Percentiles rank a stretch among this genome's conserved stretches.
phyloP scores from a whole-genome alignment of 768 basidiomycete genomes.

The Suillus tomentosus region DNA sequence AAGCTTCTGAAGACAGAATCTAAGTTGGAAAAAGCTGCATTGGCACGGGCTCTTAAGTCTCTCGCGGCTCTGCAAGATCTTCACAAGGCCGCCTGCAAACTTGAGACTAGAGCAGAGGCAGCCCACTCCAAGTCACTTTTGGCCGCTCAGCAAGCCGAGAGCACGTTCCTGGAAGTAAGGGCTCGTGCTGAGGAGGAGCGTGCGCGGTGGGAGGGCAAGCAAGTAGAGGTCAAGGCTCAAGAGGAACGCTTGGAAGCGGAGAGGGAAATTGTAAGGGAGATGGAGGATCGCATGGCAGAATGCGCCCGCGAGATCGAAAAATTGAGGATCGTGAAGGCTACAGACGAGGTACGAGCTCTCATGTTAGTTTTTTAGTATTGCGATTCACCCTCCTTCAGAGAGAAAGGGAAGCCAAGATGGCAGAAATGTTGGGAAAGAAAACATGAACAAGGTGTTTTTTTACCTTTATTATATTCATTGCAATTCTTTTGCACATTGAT shows the following conservation, averaged over 20 bases:
- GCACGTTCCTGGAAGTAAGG: slow-evolving; percentile 61
- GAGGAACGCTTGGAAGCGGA: slow-evolving; percentile 51
- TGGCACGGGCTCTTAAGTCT: slow-evolving; percentile 62
- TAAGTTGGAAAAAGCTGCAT: slow-evolving; percentile 63
- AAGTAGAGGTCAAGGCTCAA: slow-evolving; percentile 48
- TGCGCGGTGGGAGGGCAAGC: slow-evolving; percentile 54
- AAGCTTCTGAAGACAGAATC: slow-evolving; percentile 74
- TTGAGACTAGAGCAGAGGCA: slow-evolving; percentile 59
- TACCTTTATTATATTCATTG: not conserved
- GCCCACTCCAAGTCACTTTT: slow-evolving; percentile 54
- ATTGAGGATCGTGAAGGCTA: slow-evolving; percentile 61
- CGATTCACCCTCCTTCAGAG: slow-evolving; percentile 32
- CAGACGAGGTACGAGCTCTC: slow-evolving; percentile 54
- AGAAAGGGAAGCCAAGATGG: slow-evolving; percentile 57
- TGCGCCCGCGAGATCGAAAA: slow-evolving; percentile 77
- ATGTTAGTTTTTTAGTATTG: not conserved
- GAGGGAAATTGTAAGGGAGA: slow-evolving; percentile 54
- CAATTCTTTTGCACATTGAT: not conserved
- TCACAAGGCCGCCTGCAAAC: slow-evolving; percentile 69
- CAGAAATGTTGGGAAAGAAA: slow-evolving; percentile 32
- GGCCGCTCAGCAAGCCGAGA: slow-evolving; percentile 64
- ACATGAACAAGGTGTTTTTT: not conserved
- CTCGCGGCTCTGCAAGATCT: slow-evolving; percentile 67
- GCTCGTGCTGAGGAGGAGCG: slow-evolving; percentile 53
- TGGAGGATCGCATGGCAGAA: slow-evolving; percentile 63